Evolutionary conservation across 345 rosid genomes (phyloP), one percentile per base, ranked within the genome.

Genomic region (Pugionium cornutum): DNA sequence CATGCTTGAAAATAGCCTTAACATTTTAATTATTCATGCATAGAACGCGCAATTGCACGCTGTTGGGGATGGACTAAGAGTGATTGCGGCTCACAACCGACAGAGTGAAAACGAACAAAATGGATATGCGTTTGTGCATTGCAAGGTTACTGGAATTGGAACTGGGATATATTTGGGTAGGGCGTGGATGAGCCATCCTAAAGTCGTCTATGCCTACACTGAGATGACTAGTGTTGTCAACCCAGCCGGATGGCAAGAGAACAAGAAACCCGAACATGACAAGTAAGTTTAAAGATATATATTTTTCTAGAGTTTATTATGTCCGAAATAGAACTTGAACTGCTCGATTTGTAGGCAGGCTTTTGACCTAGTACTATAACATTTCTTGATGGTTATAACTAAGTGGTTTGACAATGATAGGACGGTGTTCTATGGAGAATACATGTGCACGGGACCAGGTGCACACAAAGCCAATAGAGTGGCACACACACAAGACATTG

Each of bases 161-260:
- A 39, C 3, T 0, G 76, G 76, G 1, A 67, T 88, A 11, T 81
- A 46, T 56, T 72, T 88, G 70, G 92, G 98, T 2, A 64, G 94
- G 56, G 80, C 89, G 0, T 88, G 94, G 94, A 75, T 33, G 76
- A 3, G 55, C 3, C 76, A 56, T 32, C 86, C 97, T 0, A 68
- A 61, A 56, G 86, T 83, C 32, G 64, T 83, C 7, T 88, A 66
- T 18, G 75, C 94, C 11, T 85, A 77, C 74, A 73, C 87, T 7
- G 29, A 31, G 9, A 83, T 88, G 82, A 28, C 73, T 34, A 33
- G 10, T 1, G 75, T 77, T 5, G 58, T 88, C 9, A 0, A 41
- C 50, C 79, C 86, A 9, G 4, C 25, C 0, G 97, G 88, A 42
- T 91, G 91, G 97, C 62, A 63, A 37, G 50, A 56, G 43, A 78